A percentile compares a stretch with the other conserved stretches of the same genome.
These are phyloP conservation scores for Elaeis oleifera DNA, from an alignment of 202 grass and related monocot species.

Conservation along the genomic window DNA sequence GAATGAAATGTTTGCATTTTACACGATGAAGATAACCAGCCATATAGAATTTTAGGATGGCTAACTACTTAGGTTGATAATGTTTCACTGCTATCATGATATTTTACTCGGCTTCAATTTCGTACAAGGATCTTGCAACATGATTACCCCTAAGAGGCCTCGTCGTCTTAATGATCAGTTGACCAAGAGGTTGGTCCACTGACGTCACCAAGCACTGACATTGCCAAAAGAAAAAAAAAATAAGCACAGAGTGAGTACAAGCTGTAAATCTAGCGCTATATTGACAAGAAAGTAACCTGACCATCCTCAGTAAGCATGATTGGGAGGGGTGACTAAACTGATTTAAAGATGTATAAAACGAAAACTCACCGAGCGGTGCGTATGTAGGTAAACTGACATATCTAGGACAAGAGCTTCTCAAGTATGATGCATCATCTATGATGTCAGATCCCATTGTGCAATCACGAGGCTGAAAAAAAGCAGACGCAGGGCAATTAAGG, in stretches of 20 bases:
- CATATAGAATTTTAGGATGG: too few species aligned
- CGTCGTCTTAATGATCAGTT: not conserved
- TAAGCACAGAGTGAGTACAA: not conserved
- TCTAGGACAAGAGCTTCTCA: slow-evolving; percentile 42
- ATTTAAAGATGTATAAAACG: not conserved
- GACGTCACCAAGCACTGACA: slow-evolving; percentile 5
- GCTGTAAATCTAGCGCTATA: too few species aligned
- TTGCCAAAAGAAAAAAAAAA: not conserved
- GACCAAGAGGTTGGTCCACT: not conserved
- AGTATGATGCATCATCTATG: slow-evolving; percentile 10
- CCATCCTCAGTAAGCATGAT: not conserved
- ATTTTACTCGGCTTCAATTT: too few species aligned
- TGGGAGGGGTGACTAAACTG: not conserved
- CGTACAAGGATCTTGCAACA: too few species aligned
- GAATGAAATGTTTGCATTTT: too few species aligned
- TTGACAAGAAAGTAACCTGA: too few species aligned
- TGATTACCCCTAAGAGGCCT: too few species aligned
- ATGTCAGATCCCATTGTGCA: slow-evolving; percentile 37
- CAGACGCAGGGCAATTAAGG: slow-evolving; percentile 15
- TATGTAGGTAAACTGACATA: slow-evolving; percentile 63
- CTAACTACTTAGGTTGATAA: too few species aligned
- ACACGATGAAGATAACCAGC: too few species aligned
- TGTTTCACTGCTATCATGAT: too few species aligned
- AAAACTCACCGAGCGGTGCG: slow-evolving; percentile 41
- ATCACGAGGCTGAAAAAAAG: slow-evolving; percentile 62